Evolutionary conservation across 371 early-diverging fungal genomes (phyloP).

Genomic region (Mucor plumbeus): DNA sequence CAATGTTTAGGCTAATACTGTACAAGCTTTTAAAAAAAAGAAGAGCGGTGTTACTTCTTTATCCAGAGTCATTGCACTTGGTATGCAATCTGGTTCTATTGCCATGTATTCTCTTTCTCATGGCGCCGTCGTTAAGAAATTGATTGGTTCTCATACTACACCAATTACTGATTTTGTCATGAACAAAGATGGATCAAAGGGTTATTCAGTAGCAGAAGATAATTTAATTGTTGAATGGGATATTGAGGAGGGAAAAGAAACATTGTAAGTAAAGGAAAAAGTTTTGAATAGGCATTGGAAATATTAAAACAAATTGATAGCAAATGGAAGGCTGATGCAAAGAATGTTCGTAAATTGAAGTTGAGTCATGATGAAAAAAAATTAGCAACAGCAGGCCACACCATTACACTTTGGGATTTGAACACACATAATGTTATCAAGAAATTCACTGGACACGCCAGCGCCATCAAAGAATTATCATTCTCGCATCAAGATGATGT

Average conservation of each 20-base stretch:
- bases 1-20: constrained; percentile 16
- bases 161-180: constrained; percentile 74
- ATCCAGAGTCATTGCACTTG: constrained; percentile 66
- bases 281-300: neutral
- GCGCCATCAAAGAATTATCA: constrained; percentile 58
- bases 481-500: constrained; percentile 66
- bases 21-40: constrained; percentile 59
- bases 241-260: constrained; percentile 60
- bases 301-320: constrained; percentile 18
- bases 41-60: constrained; percentile 36
- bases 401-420: constrained; percentile 71
- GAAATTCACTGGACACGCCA: constrained; percentile 80
- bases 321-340: constrained; percentile 68
- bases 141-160: constrained; percentile 64
- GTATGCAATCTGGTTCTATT: constrained; percentile 69
- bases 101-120: constrained; percentile 69
- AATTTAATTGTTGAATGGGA: constrained; percentile 78
- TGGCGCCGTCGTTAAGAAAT: constrained; percentile 59
- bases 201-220: constrained; percentile 73
- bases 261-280: constrained; percentile 36
- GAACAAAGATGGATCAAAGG: constrained; percentile 59
- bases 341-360: constrained; percentile 60
- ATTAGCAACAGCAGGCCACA: constrained; percentile 69
- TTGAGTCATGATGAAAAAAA: constrained; percentile 66
- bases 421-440: constrained; percentile 54